phyloP scores from a whole-genome alignment of 73 alveolate species.

The Paramecium octaurelia region DNA sequence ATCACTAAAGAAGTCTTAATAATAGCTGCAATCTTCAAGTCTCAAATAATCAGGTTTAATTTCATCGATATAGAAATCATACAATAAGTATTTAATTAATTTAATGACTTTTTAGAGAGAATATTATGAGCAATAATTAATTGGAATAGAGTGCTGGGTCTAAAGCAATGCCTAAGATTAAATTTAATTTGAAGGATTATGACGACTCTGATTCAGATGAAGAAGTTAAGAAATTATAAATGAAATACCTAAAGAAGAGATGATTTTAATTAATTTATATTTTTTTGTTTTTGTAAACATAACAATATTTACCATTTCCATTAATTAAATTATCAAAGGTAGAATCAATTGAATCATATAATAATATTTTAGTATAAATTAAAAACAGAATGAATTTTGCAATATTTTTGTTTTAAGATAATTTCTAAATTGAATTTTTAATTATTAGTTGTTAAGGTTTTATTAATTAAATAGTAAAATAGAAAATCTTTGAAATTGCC shows the following conservation, averaged over 20 bases:
- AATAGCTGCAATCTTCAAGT: not conserved
- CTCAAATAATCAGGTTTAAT: not conserved
- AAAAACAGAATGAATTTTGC: not conserved
- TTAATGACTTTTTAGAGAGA: not conserved
- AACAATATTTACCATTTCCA: not conserved
- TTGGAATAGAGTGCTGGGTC: conserved; percentile 45
- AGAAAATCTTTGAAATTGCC: too few relatives aligned
- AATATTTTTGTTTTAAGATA: too few relatives aligned
- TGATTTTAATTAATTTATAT: not conserved
- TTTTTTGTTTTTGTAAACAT: not conserved
- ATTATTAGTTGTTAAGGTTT: too few relatives aligned
- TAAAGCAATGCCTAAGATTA: conserved; percentile 11
- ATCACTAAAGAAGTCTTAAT: not conserved
- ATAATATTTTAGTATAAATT: not conserved
- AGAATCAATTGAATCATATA: not conserved
- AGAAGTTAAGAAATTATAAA: conserved; percentile 8
- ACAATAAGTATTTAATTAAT: not conserved
- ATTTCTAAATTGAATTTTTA: too few relatives aligned
- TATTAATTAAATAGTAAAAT: too few relatives aligned
- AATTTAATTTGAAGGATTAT: not conserved
- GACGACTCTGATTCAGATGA: conserved; percentile 35
- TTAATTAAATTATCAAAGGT: not conserved
- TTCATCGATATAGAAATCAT: not conserved
- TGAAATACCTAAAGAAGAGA: conserved; percentile 18
- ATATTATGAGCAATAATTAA: not conserved